A percentile compares a stretch with the other conserved stretches of the same genome.
Conservation (phyloP, 192 early-diverging fungal genomes). For the Chytriomyces sp. region DNA sequence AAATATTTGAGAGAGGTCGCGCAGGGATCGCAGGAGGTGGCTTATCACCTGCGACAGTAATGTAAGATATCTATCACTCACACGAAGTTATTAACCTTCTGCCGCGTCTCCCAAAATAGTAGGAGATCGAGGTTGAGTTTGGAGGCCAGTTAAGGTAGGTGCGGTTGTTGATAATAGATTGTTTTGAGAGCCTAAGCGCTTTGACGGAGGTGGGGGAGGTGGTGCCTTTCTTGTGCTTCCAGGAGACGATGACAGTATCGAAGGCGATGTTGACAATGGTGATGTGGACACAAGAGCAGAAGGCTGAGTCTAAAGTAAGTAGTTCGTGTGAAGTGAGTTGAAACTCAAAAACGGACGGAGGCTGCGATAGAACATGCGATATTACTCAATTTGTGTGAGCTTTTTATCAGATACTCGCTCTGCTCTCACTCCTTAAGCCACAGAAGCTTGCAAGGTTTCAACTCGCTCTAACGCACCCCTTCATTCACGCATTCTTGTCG, state of each 20-base stretch:
- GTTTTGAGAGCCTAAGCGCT: background rate
- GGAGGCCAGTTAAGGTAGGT: background rate
- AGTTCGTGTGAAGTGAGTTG: no score
- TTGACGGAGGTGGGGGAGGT: constrained; percentile 14
- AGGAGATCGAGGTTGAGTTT: background rate
- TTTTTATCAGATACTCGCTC: background rate
- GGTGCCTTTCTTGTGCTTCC: background rate
- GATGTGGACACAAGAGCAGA: background rate
- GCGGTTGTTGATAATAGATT: background rate
- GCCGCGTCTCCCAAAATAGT: background rate
- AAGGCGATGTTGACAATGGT: background rate
- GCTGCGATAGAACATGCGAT: background rate
- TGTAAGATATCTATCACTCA: no score
- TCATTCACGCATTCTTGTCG: background rate
- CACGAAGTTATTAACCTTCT: no score
- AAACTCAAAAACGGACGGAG: background rate
- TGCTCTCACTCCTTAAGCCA: background rate
- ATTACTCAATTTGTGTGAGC: background rate
- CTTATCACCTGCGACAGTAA: no score
- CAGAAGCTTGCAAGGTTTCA: background rate
- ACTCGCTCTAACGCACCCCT: background rate
- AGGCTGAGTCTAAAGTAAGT: background rate
- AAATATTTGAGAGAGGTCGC: no score
- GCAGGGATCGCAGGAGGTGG: no score
- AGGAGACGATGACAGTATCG: background rate